Evolutionary conservation across 78 protist genomes (phyloP).

Genomic region (Blattamonas nauphoetae): DNA sequence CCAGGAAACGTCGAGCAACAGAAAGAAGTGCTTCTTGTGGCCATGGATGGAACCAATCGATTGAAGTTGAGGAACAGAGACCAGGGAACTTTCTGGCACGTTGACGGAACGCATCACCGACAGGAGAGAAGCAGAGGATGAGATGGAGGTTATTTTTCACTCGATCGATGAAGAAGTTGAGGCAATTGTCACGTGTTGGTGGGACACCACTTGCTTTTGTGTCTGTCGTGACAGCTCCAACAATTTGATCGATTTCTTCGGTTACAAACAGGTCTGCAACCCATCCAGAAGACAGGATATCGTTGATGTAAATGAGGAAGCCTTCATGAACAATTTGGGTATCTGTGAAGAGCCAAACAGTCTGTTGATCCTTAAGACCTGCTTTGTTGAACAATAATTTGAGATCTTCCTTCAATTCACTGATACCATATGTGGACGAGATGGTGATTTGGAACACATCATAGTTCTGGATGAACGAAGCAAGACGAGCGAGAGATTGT

Average conservation of each 20-base stretch:
- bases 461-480: constrained; percentile 35
- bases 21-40: constrained; percentile 64
- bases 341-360: constrained; percentile 56
- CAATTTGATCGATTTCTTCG: constrained; percentile 49
- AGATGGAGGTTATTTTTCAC: constrained; percentile 49
- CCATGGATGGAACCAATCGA: constrained; percentile 78
- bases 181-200: constrained; percentile 48
- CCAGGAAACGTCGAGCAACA: constrained; percentile 51
- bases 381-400: constrained; percentile 35
- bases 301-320: constrained; percentile 60
- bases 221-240: constrained; percentile 30
- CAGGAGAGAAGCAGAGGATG: constrained; percentile 64
- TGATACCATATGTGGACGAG: constrained; percentile 44
- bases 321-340: constrained; percentile 50
- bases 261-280: constrained; percentile 51
- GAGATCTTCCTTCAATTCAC: constrained; percentile 37
- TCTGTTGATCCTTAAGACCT: constrained; percentile 24
- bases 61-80: constrained; percentile 34
- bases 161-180: constrained; percentile 49
- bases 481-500: constrained; percentile 52
- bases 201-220: constrained; percentile 41
- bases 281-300: constrained; percentile 57
- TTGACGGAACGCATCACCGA: constrained; percentile 41
- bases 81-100: constrained; percentile 70
- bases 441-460: constrained; percentile 52